A percentile compares a stretch with the other conserved stretches of the same genome.
phyloP scores from a whole-genome alignment of 2,329 filamentous ascomycete genomes.

The Leptographium galeiforme region DNA sequence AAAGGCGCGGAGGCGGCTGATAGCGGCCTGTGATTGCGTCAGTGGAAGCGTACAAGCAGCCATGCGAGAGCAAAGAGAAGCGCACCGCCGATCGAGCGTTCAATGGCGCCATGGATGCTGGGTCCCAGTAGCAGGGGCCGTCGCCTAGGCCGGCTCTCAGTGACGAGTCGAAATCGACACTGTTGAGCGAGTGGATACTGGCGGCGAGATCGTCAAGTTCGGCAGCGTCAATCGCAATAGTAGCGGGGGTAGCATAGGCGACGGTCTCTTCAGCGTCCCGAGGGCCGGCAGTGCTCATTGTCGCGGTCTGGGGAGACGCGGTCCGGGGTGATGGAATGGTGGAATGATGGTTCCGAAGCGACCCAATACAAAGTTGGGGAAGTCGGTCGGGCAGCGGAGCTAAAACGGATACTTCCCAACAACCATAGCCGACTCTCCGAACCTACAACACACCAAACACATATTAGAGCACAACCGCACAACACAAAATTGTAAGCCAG shows the following conservation, averaged over 20 bases:
- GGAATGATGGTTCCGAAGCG: too few species aligned
- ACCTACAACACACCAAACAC: too few species aligned
- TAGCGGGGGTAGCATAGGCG: too few species aligned
- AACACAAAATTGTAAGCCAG: neutral
- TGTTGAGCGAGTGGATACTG: constrained; percentile 9
- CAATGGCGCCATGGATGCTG: constrained; percentile 41
- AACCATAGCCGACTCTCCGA: too few species aligned
- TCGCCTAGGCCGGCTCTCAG: too few species aligned
- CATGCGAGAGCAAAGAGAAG: constrained; percentile 12
- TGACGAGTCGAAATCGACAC: neutral
- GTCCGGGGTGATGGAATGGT: too few species aligned
- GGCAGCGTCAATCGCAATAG: neutral
- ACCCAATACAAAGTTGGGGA: too few species aligned
- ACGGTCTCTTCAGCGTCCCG: neutral
- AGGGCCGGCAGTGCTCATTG: neutral
- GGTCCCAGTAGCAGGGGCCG: constrained; percentile 37
- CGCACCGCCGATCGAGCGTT: constrained; percentile 41
- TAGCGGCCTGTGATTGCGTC: constrained; percentile 30
- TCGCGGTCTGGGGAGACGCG: neutral
- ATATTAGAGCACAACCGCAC: too few species aligned
- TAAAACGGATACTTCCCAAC: too few species aligned
- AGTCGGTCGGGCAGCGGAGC: too few species aligned
- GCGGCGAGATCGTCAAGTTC: constrained; percentile 4
- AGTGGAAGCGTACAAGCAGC: neutral
- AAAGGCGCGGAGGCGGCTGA: constrained; percentile 48